Evolutionary conservation across 345 rosid species (phyloP), one percentile per base, ranked within the genome.

Genomic region (Sisymbrium altissimum): DNA sequence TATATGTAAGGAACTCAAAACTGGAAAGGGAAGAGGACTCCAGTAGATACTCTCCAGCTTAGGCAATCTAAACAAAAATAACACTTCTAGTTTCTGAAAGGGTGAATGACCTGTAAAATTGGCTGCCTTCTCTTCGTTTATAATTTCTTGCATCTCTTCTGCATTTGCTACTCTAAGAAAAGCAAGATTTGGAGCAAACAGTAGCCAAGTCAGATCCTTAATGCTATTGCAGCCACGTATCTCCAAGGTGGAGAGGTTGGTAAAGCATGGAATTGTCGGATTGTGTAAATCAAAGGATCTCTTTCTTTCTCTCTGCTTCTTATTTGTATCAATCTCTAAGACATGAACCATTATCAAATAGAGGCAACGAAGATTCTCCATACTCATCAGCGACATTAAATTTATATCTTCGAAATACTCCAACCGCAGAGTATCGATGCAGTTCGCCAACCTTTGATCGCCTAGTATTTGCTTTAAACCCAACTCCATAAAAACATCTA

Each of bases 181-280:
- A 8, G 2, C 6, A 56, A 56, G 41, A 33, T 32, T 56, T 30
- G 63, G 41, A 57, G n/a, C n/a, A 33, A 33, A 17, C 43, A 33
- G 0, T 17, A 75, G 33, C 79, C 73, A 67, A 4, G 73, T 67
- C 73, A 75, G 33, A 60, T 75, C 79, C 29, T 41, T 59, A n/a
- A 67, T 18, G 33, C 30, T 6, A 9, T 13, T 13, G 4, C 73
- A 74, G 0, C 1, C 1, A 6, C 0, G 0, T 38, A 75, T 39
- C 0, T 3, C 0, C 4, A 75, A 73, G 2, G 0, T 0, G 3
- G 19, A 58, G 63, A 75, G 68, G 52, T 58, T 59, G 5, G 41
- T 6, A 14, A 67, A 59, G 36, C 61, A 27, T 25, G 5, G 53
- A 30, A 21, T 9, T 48, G 14, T 46, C 7, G 27, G 68, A 15